Base-by-base conservation (phyloP, 352 stramenopile species). In the Pythium phragmiticola region DNA sequence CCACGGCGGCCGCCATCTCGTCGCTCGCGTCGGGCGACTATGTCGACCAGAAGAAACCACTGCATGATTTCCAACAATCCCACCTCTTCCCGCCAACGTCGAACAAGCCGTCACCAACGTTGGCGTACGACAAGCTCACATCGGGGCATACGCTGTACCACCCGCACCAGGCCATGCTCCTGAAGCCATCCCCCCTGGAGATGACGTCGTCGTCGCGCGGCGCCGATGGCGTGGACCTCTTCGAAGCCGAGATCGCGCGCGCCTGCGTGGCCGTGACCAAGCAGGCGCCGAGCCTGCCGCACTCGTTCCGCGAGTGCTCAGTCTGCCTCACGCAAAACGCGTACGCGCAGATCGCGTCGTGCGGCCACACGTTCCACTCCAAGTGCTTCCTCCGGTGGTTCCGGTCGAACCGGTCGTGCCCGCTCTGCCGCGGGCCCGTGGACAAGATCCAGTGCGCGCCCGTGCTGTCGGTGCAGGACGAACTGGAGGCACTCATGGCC, bases 371-470 rank as follows among this genome's bases (percentile, higher is more conserved):
- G 46, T 92, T 94, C 74, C 85, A 94, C 65, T 72, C 71, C 17
- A 77, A 80, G 57, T 94, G 85, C 65, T 94, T 94, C 59, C 59
- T 92, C 21, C 70, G 85, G 13, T 94, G 85, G 85, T 91, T 90
- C 68, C 78, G 85, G 7, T 60, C 70, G 11, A 92, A 92, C 58
- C 78, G 80, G 0, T 88, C 78, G 56, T 94, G 85, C 65, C 85
- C 85, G 42, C 51, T 94, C 11, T 94, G 85, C 62, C 83, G 85
- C 21, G 78, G 75, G 0, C 47, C 49, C 0, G 85, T 92, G 5
- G 82, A 89, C 60, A 78, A 76, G 55, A 68, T 93, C 36, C 73
- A 88, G 37, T 45, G 87, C 13, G 84, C 75, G 28, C 69, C 75
- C 21, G 69, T 78, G 1, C 42, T 86, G 11, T 68, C 59, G 11